These are phyloP conservation scores for Hysterangium stoloniferum DNA, from an alignment of 768 basidiomycete genomes.

Conservation along the genomic window DNA sequence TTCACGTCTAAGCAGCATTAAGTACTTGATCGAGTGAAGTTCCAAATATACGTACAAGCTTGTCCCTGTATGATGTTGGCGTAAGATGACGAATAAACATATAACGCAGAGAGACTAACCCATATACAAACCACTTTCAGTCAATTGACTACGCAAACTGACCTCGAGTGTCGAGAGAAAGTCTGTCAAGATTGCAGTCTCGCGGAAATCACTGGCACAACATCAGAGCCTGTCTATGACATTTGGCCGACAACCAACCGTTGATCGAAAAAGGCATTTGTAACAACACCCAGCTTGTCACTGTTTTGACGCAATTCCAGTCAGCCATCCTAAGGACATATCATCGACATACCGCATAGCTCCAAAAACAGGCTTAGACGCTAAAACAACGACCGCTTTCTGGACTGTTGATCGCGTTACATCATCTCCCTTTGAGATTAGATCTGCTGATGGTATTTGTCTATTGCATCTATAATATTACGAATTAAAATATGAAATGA, in stretches of 20 bases:
- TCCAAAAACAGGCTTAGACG: conserved; percentile 85
- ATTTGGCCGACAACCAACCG: conserved; percentile 31
- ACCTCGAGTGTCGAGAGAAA: conserved; percentile 72
- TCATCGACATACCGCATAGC: conserved; percentile 61
- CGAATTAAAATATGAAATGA: background rate
- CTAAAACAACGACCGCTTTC: conserved; percentile 93
- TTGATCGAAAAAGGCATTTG: conserved; percentile 84
- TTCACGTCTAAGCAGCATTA: conserved; percentile 58
- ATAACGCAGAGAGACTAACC: conserved; percentile 40
- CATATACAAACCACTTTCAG: conserved; percentile 92
- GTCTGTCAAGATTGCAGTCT: conserved; percentile 82
- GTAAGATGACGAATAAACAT: background rate
- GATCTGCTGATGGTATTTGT: conserved; percentile 74
- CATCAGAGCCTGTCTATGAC: conserved; percentile 2
- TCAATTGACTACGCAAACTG: conserved; percentile 72
- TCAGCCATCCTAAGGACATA: background rate
- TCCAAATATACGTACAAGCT: conserved; percentile 43
- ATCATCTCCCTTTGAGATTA: conserved; percentile 69
- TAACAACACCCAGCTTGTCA: conserved; percentile 92
- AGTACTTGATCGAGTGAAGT: background rate
- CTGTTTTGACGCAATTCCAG: conserved; percentile 29
- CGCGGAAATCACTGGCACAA: conserved; percentile 66
- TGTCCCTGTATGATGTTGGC: conserved; percentile 39
- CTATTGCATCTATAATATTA: conserved; percentile 69
- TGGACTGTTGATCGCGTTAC: conserved; percentile 96